phyloP scores from a whole-genome alignment of 805 yeast genomes.

The Ogataea corticis region DNA sequence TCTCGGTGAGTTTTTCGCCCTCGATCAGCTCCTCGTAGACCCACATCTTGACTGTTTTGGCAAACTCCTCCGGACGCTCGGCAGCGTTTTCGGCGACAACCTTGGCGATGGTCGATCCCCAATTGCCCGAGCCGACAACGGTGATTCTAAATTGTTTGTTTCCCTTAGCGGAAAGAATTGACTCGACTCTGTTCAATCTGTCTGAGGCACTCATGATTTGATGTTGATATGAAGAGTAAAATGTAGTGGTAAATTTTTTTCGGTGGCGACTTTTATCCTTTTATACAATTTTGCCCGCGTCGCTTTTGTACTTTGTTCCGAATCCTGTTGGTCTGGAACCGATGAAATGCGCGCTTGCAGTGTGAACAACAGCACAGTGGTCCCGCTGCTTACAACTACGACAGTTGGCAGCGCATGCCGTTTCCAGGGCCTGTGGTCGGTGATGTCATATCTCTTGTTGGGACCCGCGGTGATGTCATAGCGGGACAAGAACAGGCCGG shows the following conservation, averaged over 20 bases:
- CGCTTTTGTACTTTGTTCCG: background rate
- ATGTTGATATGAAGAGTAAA: background rate
- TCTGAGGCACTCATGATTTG: slow-evolving; percentile 25
- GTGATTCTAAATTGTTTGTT: slow-evolving; percentile 51
- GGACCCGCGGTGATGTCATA: slow-evolving; percentile 7
- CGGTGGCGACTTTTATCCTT: background rate
- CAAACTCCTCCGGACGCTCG: slow-evolving; percentile 70
- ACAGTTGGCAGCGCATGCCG: background rate
- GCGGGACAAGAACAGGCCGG: slow-evolving; percentile 5
- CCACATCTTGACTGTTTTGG: slow-evolving; percentile 88
- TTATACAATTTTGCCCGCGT: background rate
- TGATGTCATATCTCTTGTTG: slow-evolving; percentile 2
- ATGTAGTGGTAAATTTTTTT: background rate
- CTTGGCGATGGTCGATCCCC: slow-evolving; percentile 98
- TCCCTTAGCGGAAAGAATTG: slow-evolving; percentile 21
- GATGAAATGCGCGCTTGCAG: background rate
- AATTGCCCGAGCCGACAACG: slow-evolving; percentile 94
- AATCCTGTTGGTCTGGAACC: background rate
- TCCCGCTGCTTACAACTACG: background rate
- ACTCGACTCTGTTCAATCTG: slow-evolving; percentile 24
- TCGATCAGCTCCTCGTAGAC: slow-evolving; percentile 83
- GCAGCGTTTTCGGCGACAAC: slow-evolving; percentile 86
- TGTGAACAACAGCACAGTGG: background rate
- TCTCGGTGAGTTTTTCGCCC: slow-evolving; percentile 82
- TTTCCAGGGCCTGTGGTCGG: background rate